Conservation (phyloP, 208 protist genomes). For the Acanthamoeba royreba region DNA sequence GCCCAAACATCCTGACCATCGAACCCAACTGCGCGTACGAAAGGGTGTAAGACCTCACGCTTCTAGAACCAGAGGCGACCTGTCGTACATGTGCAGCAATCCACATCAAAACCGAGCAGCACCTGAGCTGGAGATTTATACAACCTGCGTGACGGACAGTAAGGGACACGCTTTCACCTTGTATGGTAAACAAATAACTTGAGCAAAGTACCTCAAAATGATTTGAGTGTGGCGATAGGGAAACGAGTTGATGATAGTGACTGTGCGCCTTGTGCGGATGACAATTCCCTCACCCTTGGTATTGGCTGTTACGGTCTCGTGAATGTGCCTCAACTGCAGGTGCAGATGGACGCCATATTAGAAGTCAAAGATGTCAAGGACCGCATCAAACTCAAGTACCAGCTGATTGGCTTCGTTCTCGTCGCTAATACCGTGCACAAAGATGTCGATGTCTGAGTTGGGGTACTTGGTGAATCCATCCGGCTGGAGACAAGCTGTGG, state of each 20-base stretch:
- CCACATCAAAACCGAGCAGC: conserved; percentile 75
- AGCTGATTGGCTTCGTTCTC: neutral
- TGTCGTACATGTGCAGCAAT: conserved; percentile 53
- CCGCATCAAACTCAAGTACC: neutral
- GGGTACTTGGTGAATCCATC: neutral
- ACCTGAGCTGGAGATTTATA: conserved; percentile 72
- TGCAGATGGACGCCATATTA: neutral
- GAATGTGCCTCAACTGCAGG: conserved; percentile 54
- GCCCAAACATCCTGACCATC: conserved; percentile 65
- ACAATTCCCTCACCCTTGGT: neutral
- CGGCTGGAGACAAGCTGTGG: neutral
- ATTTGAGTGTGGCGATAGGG: conserved; percentile 70
- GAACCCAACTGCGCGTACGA: conserved; percentile 52
- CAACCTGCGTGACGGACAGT: conserved; percentile 32
- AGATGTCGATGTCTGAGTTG: conserved; percentile 73
- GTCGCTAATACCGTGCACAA: conserved; percentile 70
- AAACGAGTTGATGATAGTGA: conserved; percentile 62
- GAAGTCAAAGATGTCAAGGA: neutral
- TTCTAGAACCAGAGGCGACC: neutral
- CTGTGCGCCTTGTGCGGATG: conserved; percentile 45
- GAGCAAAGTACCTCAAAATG: conserved; percentile 48
- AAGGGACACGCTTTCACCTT: neutral
- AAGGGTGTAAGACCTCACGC: neutral
- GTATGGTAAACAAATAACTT: neutral
- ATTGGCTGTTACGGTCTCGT: conserved; percentile 45